Conservation (phyloP, 1,139 yeast genomes). For the Spathaspora sp. region DNA sequence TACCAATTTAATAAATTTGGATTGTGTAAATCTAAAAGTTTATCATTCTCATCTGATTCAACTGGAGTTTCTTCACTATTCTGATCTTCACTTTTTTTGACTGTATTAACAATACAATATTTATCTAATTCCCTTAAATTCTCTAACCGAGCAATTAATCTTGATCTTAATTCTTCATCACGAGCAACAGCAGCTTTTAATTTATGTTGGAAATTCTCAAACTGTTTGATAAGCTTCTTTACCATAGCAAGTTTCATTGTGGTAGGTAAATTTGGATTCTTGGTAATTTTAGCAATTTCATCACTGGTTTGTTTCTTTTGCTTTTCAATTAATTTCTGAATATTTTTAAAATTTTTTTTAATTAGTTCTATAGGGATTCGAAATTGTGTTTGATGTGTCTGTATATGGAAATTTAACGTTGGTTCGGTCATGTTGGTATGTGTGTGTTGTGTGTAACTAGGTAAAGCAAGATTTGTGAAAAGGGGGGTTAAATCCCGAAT, state of each 20-base stretch:
- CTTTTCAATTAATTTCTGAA: constrained; percentile 59
- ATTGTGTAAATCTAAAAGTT: constrained; percentile 37
- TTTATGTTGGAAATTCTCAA: constrained; percentile 49
- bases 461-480: background rate
- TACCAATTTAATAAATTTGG: constrained; percentile 54
- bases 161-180: constrained; percentile 51
- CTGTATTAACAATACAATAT: constrained; percentile 13
- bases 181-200: constrained; percentile 36
- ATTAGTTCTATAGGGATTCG: constrained; percentile 62
- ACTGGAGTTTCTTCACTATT: background rate
- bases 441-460: background rate
- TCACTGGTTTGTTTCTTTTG: constrained; percentile 45
- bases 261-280: constrained; percentile 24
- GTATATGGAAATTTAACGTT: constrained; percentile 41
- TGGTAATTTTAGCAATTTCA: constrained; percentile 34
- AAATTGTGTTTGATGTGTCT: constrained; percentile 52
- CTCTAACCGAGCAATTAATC: constrained; percentile 47
- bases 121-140: constrained; percentile 36
- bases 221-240: constrained; percentile 40
- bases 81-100: constrained; percentile 8
- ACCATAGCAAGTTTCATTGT: constrained; percentile 29
- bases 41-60: constrained; percentile 14
- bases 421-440: constrained; percentile 36
- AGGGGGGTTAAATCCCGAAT: background rate
- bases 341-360: constrained; percentile 54